phyloP scores from a whole-genome alignment of 176 grass and related monocot species.

The Carex cristatella region DNA sequence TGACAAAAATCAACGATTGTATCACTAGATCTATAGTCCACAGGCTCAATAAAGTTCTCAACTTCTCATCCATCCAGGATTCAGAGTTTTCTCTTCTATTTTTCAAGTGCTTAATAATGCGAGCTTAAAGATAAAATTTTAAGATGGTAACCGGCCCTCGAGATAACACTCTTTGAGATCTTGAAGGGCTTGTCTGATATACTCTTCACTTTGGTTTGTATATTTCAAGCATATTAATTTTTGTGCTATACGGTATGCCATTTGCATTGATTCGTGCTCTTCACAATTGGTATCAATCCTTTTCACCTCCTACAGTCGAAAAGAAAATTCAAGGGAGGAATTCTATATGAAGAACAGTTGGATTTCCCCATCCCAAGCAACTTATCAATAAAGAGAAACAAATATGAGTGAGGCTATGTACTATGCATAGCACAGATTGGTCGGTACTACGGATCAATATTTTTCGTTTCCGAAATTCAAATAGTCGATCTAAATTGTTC shows the following conservation, averaged over 20 bases:
- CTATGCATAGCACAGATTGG: no score
- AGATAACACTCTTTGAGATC: constrained; percentile 57
- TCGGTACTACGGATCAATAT: no score
- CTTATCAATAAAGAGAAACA: neutral
- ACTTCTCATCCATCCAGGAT: no score
- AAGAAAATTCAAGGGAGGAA: neutral
- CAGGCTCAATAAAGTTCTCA: neutral
- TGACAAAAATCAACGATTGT: neutral
- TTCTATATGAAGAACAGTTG: neutral
- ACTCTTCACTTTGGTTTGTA: constrained; percentile 74
- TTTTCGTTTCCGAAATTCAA: no score
- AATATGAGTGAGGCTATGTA: no score
- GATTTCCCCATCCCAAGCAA: neutral
- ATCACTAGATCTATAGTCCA: neutral
- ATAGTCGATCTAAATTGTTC: no score
- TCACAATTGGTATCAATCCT: constrained; percentile 58
- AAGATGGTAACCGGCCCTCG: constrained; percentile 39
- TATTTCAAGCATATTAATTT: constrained; percentile 87
- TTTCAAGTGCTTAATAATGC: neutral
- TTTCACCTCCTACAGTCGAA: constrained; percentile 49
- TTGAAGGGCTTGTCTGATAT: constrained; percentile 54
- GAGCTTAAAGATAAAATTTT: neutral
- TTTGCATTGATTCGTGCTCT: constrained; percentile 57
- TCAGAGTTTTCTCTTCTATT: neutral
- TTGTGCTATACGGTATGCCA: constrained; percentile 55